These are phyloP conservation scores for Colletotrichum endophyticum DNA, from an alignment of 2,329 filamentous ascomycete species.

Conservation along the genomic window DNA sequence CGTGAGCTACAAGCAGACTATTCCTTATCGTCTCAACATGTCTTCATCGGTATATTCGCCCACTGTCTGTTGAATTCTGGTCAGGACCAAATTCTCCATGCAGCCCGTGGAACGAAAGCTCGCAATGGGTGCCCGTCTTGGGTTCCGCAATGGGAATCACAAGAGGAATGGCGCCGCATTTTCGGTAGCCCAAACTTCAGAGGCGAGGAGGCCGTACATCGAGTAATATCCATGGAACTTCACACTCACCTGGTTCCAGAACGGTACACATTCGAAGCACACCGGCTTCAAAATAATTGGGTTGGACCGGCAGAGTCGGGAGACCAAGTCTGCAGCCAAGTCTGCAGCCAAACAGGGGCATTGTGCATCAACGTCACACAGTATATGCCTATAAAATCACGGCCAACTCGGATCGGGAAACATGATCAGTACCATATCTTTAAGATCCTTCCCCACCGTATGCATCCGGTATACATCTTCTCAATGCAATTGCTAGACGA, in stretches of 20 bases:
- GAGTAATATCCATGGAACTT: too few relatives aligned
- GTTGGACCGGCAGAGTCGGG: rapidly evolving
- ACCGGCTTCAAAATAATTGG: neutral
- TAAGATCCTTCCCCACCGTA: neutral
- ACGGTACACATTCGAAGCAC: too few relatives aligned
- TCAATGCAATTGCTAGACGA: neutral
- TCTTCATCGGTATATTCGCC: neutral
- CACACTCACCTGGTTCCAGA: too few relatives aligned
- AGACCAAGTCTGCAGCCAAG: neutral
- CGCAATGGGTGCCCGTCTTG: neutral
- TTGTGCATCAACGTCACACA: neutral
- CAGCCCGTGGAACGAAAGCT: neutral
- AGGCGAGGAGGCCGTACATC: too few relatives aligned
- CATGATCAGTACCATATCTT: neutral
- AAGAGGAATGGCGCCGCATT: too few relatives aligned
- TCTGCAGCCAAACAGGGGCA: neutral
- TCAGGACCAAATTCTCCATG: neutral
- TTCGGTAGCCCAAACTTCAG: rapidly evolving
- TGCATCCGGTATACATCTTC: neutral
- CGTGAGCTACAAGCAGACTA: neutral
- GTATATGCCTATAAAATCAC: neutral
- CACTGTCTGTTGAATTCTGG: neutral
- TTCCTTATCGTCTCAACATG: neutral
- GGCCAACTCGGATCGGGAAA: neutral
- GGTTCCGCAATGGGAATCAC: neutral